Percentiles rank a stretch among this genome's conserved stretches.
Conservation (phyloP, 768 basidiomycete species). For the Leccinum obscurum region DNA sequence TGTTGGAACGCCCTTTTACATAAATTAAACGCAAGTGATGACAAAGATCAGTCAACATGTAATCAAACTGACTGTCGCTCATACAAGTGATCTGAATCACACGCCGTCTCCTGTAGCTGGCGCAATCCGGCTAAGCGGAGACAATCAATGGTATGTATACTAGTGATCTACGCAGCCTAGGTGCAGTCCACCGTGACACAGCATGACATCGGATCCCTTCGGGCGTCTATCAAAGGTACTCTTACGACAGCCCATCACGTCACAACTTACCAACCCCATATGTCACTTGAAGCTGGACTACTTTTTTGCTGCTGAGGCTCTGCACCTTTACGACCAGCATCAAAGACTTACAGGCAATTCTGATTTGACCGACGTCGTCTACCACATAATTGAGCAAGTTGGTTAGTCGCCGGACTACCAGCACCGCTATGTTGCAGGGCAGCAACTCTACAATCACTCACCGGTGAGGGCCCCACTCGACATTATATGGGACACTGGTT, state of each 20-base stretch:
- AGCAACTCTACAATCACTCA: not conserved
- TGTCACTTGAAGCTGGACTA: no score
- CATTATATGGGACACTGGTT: not conserved
- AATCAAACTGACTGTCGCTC: constrained; percentile 1
- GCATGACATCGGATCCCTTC: not conserved
- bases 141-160: not conserved
- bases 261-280: no score
- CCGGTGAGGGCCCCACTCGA: not conserved
- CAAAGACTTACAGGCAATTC: not conserved
- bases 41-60: not conserved
- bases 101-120: not conserved
- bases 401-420: not conserved
- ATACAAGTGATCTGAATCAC: not conserved
- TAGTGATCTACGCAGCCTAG: not conserved
- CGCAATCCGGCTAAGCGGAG: not conserved
- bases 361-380: not conserved
- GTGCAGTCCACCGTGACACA: not conserved
- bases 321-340: not conserved
- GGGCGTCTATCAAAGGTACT: no score
- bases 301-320: not conserved
- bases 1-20: not conserved
- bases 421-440: not conserved
- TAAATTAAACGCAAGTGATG: not conserved
- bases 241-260: not conserved
- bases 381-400: not conserved